Conservation (phyloP, 148 eudicot species). For the Suaeda aralocaspica region DNA sequence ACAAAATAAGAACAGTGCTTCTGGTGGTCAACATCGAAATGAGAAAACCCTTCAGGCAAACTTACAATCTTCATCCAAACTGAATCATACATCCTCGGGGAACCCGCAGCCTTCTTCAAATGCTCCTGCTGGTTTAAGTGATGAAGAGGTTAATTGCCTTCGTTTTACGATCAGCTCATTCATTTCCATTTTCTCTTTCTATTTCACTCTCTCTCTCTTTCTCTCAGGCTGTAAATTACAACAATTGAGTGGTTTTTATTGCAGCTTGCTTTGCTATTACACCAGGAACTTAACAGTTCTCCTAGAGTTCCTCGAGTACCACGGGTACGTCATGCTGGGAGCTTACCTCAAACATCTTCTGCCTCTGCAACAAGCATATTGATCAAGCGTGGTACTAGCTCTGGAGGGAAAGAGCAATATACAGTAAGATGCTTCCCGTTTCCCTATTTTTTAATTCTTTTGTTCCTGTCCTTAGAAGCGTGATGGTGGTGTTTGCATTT, state of each 20-base stretch:
- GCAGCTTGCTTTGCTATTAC: constrained; percentile 94
- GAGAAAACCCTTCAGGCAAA: constrained; percentile 50
- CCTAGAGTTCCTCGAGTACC: constrained; percentile 96
- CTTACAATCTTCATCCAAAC: constrained; percentile 43
- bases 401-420: constrained; percentile 67
- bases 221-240: background rate
- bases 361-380: constrained; percentile 57
- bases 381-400: constrained; percentile 64
- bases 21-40: constrained; percentile 41
- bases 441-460: background rate
- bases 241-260: constrained; percentile 8
- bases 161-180: background rate
- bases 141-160: constrained; percentile 69
- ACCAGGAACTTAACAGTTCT: constrained; percentile 96
- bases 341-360: constrained; percentile 73
- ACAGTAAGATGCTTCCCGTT: constrained; percentile 38
- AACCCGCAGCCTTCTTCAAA: constrained; percentile 52
- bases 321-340: constrained; percentile 83
- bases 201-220: background rate
- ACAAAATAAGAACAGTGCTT: constrained; percentile 41
- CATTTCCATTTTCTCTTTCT: background rate
- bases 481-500: background rate
- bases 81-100: constrained; percentile 38
- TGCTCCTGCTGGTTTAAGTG: constrained; percentile 73
- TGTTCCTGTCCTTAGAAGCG: background rate